A percentile compares a stretch with the other conserved stretches of the same genome.
phyloP scores from a whole-genome alignment of 306 rosid species.

The Lathyrus aphaca region DNA sequence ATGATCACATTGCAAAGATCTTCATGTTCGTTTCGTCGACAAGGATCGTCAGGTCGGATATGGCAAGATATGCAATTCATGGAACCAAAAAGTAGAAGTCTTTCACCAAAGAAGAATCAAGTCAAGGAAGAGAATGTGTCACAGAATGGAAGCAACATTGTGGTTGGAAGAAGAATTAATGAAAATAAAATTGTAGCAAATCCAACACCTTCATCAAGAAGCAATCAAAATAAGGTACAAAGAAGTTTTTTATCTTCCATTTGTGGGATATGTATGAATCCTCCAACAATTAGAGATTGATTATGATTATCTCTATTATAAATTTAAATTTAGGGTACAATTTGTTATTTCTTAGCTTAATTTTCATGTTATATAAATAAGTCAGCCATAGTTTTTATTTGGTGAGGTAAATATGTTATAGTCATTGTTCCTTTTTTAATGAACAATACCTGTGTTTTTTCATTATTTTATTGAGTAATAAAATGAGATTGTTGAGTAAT shows the following conservation, averaged over 20 bases:
- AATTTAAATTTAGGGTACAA: constrained; percentile 3
- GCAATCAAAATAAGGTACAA: constrained; percentile 38
- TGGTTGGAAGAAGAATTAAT: constrained; percentile 21
- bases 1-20: constrained; percentile 69
- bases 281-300: constrained; percentile 39
- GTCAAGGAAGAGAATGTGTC: constrained; percentile 32
- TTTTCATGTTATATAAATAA: constrained; percentile 24
- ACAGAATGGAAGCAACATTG: constrained; percentile 13
- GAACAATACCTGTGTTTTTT: background rate
- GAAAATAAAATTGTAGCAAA: constrained; percentile 1
- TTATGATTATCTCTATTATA: background rate
- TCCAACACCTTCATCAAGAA: constrained; percentile 38
- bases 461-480: background rate
- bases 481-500: background rate
- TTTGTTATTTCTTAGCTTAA: background rate
- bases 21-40: constrained; percentile 65
- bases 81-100: constrained; percentile 29
- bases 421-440: background rate
- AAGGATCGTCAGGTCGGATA: constrained; percentile 82
- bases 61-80: constrained; percentile 52
- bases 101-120: constrained; percentile 22
- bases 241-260: constrained; percentile 44
- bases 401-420: too few relatives aligned
- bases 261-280: constrained; percentile 55
- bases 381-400: background rate